These are phyloP conservation scores for Linaria vulgaris DNA, from an alignment of 257 asterid species.

Conservation along the genomic window DNA sequence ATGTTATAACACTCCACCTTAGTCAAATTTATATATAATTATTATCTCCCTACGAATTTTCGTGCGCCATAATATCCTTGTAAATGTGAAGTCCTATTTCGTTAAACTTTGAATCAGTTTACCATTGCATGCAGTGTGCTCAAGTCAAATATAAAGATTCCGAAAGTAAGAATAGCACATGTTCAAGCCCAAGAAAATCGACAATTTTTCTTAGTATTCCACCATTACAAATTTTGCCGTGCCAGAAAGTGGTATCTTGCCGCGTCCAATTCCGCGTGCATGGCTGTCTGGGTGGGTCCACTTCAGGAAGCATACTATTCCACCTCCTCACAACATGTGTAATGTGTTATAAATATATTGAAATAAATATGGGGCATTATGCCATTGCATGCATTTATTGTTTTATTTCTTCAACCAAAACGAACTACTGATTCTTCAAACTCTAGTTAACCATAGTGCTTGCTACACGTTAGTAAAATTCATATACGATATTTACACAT, in stretches of 20 bases:
- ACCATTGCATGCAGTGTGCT: not conserved
- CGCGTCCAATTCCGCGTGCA: slow-evolving; percentile 26
- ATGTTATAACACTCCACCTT: too few relatives aligned
- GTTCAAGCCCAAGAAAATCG: slow-evolving; percentile 7
- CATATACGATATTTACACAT: not conserved
- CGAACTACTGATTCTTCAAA: not conserved
- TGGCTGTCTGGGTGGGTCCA: slow-evolving; percentile 20
- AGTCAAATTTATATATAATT: too few relatives aligned
- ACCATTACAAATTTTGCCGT: not conserved
- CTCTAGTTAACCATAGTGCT: not conserved
- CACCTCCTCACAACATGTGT: not conserved
- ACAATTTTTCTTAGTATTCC: not conserved
- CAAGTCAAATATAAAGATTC: slow-evolving; percentile 31
- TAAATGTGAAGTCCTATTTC: too few relatives aligned
- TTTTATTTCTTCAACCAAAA: slow-evolving; percentile 25
- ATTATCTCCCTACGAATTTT: too few relatives aligned
- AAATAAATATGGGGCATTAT: slow-evolving; percentile 10
- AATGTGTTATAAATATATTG: slow-evolving; percentile 30
- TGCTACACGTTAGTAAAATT: not conserved
- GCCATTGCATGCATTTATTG: too few relatives aligned
- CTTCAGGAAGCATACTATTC: slow-evolving; percentile 28
- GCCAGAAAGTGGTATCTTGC: not conserved
- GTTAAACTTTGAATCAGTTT: too few relatives aligned
- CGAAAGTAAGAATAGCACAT: slow-evolving; percentile 19
- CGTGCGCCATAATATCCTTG: too few relatives aligned